phyloP scores from a whole-genome alignment of 2,329 filamentous ascomycete species.

The Beauveria caledonica region DNA sequence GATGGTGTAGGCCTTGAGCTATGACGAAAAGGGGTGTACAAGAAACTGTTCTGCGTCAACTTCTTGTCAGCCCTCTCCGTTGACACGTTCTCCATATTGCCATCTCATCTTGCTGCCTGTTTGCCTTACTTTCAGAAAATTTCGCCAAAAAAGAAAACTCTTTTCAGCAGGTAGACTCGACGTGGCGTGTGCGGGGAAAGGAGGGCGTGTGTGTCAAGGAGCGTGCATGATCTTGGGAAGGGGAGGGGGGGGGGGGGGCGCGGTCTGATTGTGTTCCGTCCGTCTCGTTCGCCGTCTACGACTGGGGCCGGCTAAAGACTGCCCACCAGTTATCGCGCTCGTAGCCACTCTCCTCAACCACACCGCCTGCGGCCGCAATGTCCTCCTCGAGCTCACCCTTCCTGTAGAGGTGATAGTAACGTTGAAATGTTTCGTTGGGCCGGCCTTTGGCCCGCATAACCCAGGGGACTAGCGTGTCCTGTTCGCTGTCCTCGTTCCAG shows the following conservation, averaged over 20 bases:
- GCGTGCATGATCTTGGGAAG: neutral
- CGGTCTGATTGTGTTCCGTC: slow-evolving; percentile 8
- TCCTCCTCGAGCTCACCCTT: slow-evolving; percentile 81
- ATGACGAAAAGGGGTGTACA: too few species aligned
- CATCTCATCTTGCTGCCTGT: too few species aligned
- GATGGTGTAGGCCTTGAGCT: too few species aligned
- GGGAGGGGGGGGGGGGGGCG: neutral
- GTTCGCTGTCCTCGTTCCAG: slow-evolving; percentile 74
- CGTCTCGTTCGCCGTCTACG: neutral
- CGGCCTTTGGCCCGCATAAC: slow-evolving; percentile 47
- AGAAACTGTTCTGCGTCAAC: too few species aligned
- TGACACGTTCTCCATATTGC: too few species aligned
- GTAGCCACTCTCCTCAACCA: slow-evolving; percentile 73
- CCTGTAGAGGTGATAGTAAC: slow-evolving; percentile 91
- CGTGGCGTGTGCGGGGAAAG: neutral
- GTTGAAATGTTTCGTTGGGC: slow-evolving; percentile 58
- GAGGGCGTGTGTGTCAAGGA: neutral
- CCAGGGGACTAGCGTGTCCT: slow-evolving; percentile 96
- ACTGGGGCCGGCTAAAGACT: slow-evolving; percentile 37
- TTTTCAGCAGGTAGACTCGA: neutral
- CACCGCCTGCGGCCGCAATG: slow-evolving; percentile 64
- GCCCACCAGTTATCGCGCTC: slow-evolving; percentile 99
- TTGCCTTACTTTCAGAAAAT: too few species aligned
- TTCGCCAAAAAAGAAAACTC: neutral
- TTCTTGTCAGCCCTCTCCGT: too few species aligned